Conservation (phyloP, 176 grass and related monocot species). For the Triticum monococcum region DNA sequence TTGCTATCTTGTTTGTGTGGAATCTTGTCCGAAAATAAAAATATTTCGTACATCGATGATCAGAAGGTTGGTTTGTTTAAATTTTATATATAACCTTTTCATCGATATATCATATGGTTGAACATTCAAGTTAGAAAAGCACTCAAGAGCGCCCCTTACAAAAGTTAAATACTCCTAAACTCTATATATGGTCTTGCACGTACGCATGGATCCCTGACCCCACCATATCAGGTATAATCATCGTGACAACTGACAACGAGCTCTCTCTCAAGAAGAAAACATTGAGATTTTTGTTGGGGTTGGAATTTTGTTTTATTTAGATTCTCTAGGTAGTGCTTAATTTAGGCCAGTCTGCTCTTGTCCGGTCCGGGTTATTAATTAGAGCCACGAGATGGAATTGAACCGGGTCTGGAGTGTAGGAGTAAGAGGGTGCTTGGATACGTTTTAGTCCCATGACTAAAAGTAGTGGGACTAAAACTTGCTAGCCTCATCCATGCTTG, state of each 20-base stretch:
- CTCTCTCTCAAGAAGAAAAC: too few species aligned
- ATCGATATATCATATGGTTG: neutral
- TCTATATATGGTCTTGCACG: neutral
- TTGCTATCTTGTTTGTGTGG: constrained; percentile 14
- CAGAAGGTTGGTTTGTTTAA: constrained; percentile 30
- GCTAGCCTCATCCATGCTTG: too few species aligned
- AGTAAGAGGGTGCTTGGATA: too few species aligned
- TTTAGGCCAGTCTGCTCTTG: too few species aligned
- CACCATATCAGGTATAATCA: neutral
- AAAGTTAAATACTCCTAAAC: neutral
- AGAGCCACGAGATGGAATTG: neutral
- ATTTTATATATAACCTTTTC: neutral
- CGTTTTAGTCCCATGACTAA: too few species aligned
- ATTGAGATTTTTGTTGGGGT: too few species aligned
- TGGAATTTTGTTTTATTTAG: neutral
- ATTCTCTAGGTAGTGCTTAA: neutral
- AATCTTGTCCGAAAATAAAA: constrained; percentile 19
- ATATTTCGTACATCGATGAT: neutral
- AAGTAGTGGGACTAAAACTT: too few species aligned
- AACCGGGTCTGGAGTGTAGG: neutral
- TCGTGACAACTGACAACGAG: neutral
- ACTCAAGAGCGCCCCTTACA: neutral
- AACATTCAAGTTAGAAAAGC: neutral
- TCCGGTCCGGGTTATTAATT: too few species aligned
- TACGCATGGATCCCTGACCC: neutral